phyloP scores from a whole-genome alignment of 1,284 basidiomycete species.

The Ganoderma leucocontextum region DNA sequence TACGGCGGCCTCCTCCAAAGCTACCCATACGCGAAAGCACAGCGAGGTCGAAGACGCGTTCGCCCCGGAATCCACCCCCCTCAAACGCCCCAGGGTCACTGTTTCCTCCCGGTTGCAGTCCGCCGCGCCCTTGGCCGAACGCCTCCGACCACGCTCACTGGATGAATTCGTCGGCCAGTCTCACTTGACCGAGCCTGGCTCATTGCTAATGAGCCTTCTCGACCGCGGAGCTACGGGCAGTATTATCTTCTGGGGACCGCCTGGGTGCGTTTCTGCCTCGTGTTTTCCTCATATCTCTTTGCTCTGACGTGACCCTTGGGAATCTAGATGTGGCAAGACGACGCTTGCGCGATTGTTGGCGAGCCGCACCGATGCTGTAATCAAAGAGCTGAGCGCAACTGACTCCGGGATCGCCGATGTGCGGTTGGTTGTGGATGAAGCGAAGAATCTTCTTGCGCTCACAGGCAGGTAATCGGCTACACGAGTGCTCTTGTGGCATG shows the following conservation, averaged over 20 bases:
- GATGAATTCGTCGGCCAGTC: slow-evolving; percentile 75
- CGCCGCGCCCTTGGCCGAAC: slow-evolving; percentile 69
- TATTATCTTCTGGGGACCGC: slow-evolving; percentile 80
- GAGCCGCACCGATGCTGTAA: slow-evolving; percentile 63
- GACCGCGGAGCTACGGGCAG: slow-evolving; percentile 61
- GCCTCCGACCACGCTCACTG: slow-evolving; percentile 65
- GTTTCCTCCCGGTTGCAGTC: slow-evolving; percentile 42
- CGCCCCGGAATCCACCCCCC: slow-evolving; percentile 25
- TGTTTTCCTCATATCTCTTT: neutral
- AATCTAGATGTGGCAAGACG: slow-evolving; percentile 75
- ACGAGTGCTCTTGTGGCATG: neutral
- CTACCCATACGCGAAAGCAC: slow-evolving; percentile 41
- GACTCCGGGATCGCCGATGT: slow-evolving; percentile 82
- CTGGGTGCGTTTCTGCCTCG: slow-evolving; percentile 55
- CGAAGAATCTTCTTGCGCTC: slow-evolving; percentile 73
- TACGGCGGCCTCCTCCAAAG: slow-evolving; percentile 28
- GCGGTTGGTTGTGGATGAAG: slow-evolving; percentile 84
- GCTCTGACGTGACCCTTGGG: neutral
- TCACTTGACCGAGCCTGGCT: slow-evolving; percentile 63
- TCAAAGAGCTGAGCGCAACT: slow-evolving; percentile 83
- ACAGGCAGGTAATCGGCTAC: slow-evolving; percentile 62
- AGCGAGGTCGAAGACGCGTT: slow-evolving; percentile 32
- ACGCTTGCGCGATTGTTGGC: slow-evolving; percentile 81
- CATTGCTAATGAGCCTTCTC: slow-evolving; percentile 60
- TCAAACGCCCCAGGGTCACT: slow-evolving; percentile 42